These are phyloP conservation scores for Penicillium samsonianum DNA, from an alignment of 495 filamentous ascomycete genomes.

Conservation along the genomic window DNA sequence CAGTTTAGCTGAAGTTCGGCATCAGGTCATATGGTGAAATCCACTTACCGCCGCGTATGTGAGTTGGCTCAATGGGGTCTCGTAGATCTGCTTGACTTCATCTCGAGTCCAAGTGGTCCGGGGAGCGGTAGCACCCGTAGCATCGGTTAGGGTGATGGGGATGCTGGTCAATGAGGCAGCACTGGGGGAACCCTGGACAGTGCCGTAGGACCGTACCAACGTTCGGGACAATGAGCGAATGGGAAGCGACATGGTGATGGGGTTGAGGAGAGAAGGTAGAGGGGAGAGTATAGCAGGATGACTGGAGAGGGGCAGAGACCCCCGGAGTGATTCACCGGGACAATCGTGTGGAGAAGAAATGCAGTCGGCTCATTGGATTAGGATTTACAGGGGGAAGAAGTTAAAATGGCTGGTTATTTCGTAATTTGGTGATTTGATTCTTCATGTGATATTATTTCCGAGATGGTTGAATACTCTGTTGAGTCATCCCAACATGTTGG, in stretches of 20 bases:
- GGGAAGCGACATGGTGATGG: constrained; percentile 33
- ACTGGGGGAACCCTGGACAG: constrained; percentile 43
- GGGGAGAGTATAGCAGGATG: constrained; percentile 6
- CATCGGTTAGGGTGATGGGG: constrained; percentile 48
- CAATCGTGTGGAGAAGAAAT: constrained; percentile 21
- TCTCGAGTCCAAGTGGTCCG: constrained; percentile 76
- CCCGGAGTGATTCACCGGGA: constrained; percentile 18
- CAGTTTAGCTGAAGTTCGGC: neutral
- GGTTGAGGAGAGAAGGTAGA: constrained; percentile 16
- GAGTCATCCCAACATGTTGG: constrained; percentile 2
- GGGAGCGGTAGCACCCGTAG: constrained; percentile 56
- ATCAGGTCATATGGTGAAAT: neutral
- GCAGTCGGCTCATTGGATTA: neutral
- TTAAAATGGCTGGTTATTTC: neutral
- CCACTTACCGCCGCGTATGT: constrained; percentile 67
- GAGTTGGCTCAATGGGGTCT: constrained; percentile 75
- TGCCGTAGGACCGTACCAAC: constrained; percentile 42
- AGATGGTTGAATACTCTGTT: neutral
- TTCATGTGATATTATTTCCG: neutral
- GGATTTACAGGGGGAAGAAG: neutral
- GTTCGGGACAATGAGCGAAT: constrained; percentile 34
- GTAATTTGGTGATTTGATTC: neutral
- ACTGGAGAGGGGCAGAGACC: constrained; percentile 17
- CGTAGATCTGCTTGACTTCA: constrained; percentile 73
- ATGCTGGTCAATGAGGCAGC: constrained; percentile 37